Conservation (phyloP, 164 flowering plant species). For the Cinnamomum chago region DNA sequence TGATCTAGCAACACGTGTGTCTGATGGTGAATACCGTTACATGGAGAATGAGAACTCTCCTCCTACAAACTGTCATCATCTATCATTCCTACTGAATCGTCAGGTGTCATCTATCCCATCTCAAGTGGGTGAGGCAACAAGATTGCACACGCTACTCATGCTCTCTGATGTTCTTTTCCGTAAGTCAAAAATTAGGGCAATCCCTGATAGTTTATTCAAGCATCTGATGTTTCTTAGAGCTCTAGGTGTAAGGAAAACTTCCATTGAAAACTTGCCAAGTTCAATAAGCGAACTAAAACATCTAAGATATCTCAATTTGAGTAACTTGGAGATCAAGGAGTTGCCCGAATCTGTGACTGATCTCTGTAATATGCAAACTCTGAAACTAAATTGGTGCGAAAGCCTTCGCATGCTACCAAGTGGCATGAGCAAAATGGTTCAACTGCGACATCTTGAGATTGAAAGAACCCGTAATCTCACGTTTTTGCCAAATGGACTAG, state of each 20-base stretch:
- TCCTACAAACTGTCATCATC: background rate
- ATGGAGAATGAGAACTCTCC: background rate
- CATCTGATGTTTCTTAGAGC: background rate
- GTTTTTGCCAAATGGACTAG: background rate
- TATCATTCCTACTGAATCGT: background rate
- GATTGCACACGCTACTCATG: background rate
- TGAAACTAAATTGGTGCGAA: background rate
- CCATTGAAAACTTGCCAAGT: background rate
- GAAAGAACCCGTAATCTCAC: rapidly evolving
- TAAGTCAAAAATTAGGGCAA: background rate
- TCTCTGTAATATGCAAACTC: background rate
- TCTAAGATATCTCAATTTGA: background rate
- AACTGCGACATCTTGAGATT: background rate
- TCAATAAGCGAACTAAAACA: background rate
- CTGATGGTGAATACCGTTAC: background rate
- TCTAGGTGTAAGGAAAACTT: background rate
- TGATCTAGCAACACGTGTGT: background rate
- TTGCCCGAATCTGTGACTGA: background rate
- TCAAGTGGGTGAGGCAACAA: background rate
- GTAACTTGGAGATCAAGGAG: background rate
- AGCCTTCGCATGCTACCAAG: background rate
- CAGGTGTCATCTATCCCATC: background rate
- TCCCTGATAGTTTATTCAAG: background rate
- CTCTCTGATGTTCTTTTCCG: too few relatives aligned
- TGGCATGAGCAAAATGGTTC: background rate